Evolutionary conservation across 495 filamentous ascomycete species (phyloP), one percentile per base, ranked within the genome.

Genomic region (Pyronema domesticum): DNA sequence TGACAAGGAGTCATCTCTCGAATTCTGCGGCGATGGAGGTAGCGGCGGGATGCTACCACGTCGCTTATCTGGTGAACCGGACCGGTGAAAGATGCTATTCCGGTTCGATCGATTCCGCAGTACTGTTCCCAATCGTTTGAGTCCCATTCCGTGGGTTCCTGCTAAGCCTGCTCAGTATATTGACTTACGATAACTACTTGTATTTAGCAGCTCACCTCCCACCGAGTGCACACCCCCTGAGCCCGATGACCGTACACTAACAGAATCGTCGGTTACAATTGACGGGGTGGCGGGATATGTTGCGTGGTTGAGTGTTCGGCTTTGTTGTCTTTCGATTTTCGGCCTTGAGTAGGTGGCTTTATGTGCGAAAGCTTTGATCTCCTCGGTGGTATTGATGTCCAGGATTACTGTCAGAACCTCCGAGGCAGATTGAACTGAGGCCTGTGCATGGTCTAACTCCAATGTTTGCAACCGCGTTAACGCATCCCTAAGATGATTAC

Each of bases 401-500:
- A 99, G 74, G 58, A 99, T 74, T 13, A 78, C 75, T 55, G 88
- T 89, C 57, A 99, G 63, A 51, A 85, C 89, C 54, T 79, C 76
- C 68, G 95, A 88, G 17, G 87, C 81, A 17, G 80, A 77, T 61
- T 80, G 71, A 56, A 85, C 79, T 58, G 76, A 82, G 40, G 80
- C 75, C 63, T 94, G 86, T 11, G 93, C 79, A 59, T 83, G 80
- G 66, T 99, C 93, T 10, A 86, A 76, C 65, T 95, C 89, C 65
- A 94, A 85, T 9, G 93, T 99, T 67, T 91, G 80, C 56, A 85
- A 80, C 60, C 94, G 91, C 1, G 91, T 96, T 40, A 99, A 75
- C 51, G 85, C 81, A 68, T 96, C 89, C 44, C 91, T 83, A 50
- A 99, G 73, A 67, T 94, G 83, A 66, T 95, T 95, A 57, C 93